Base-by-base conservation (phyloP, 2,329 filamentous ascomycete genomes). In the Dactylellina haptotyla region DNA sequence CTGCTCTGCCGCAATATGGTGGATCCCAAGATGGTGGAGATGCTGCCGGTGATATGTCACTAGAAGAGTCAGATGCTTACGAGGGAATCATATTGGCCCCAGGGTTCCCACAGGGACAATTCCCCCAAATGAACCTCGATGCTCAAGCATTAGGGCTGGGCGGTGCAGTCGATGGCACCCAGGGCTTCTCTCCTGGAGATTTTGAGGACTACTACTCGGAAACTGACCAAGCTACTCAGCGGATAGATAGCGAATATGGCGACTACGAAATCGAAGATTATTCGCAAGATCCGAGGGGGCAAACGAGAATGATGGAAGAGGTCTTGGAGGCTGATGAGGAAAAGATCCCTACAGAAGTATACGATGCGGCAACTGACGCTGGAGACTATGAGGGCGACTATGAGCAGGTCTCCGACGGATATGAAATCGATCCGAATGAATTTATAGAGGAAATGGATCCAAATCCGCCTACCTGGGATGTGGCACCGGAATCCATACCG, bases 1-100 rank as follows among this genome's bases (percentile, higher is more conserved):
- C 46, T 3, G 58, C 58, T 5, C 20, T 50, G 1, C 58, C 58
- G 20, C 45, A 63, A 51, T 48, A 62, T 14, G 58, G 58, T 14
- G 57, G 57, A 3, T 63, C 45, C 2, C 58, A 63, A 18, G 37
- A 43, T 34, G 37, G 51, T n/a, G 23, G 34, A 3, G 34, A 20
- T 3, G 10, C 12, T 28, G 53, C 20, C 1, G 37, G 43, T 43
- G 37, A 26, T 8, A 57, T 57, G 53, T 23, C n/a, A 4, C 12
- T 56, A n/a, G 51, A 57, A 18, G 34, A n/a, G n/a, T n/a, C n/a
- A n/a, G n/a, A 43, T 0, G 53, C 41, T 4, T 16, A 18, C 12
- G 48, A 53, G 34, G 26, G 2, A 1, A 34, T 6, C 30, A 34
- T 34, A 34, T 34, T 14, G 14, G 30, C 6, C 6, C 14, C 30